Conservation (phyloP, 2,329 filamentous ascomycete species). For the Tolypocladium amazonense region DNA sequence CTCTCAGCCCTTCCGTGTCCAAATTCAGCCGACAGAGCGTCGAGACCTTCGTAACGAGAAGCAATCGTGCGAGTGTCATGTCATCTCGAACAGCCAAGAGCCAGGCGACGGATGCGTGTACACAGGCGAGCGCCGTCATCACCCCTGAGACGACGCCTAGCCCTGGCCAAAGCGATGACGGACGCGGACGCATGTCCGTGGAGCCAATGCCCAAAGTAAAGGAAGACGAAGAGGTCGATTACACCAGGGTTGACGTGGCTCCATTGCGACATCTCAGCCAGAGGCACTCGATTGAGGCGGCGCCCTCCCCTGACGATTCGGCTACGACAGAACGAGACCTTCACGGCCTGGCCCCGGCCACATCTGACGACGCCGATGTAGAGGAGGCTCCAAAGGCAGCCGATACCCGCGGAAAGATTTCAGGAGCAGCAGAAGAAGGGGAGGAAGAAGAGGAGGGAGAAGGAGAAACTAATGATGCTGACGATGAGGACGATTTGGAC, state of each 20-base stretch:
- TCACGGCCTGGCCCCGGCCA: neutral
- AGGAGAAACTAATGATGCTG: constrained; percentile 17
- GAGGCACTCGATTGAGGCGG: constrained; percentile 21
- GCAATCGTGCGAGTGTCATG: constrained; percentile 66
- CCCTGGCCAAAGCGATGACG: constrained; percentile 43
- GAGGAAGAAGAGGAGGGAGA: constrained; percentile 12
- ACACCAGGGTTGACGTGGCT: constrained; percentile 46
- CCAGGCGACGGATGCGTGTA: constrained; percentile 59
- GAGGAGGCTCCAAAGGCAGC: constrained; percentile 12
- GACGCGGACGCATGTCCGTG: constrained; percentile 27
- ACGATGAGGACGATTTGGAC: constrained; percentile 33
- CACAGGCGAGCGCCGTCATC: constrained; percentile 46
- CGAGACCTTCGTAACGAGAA: constrained; percentile 49
- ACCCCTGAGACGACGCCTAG: constrained; percentile 46
- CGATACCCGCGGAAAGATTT: constrained; percentile 13
- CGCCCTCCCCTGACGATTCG: neutral
- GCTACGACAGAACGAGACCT: neutral
- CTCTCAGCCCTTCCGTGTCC: constrained; percentile 60
- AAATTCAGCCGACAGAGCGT: constrained; percentile 55
- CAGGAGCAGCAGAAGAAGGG: constrained; percentile 12
- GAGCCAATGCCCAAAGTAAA: constrained; percentile 22
- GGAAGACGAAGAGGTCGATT: constrained; percentile 40
- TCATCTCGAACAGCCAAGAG: constrained; percentile 58
- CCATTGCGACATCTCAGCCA: constrained; percentile 35
- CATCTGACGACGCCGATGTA: constrained; percentile 13